These are phyloP conservation scores for Solanum chacoense DNA, from an alignment of 305 asterid species.

Conservation along the genomic window DNA sequence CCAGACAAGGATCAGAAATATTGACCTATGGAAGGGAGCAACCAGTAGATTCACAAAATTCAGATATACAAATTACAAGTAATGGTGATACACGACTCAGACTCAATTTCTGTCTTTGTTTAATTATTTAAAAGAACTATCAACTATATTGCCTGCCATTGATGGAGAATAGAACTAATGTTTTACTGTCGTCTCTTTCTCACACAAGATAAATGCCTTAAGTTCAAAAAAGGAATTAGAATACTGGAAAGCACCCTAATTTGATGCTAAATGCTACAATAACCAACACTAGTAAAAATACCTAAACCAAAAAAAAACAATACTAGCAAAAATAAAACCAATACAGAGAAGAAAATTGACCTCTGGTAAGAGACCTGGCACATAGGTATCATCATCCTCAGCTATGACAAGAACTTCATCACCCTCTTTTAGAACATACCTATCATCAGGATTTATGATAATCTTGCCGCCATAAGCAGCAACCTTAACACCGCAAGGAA, in stretches of 20 bases:
- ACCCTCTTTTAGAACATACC: slow-evolving; percentile 70
- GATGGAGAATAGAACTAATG: not conserved
- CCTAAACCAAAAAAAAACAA: not conserved
- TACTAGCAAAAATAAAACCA: not conserved
- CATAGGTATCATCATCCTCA: slow-evolving; percentile 97
- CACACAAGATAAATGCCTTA: not conserved
- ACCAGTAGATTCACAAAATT: not conserved
- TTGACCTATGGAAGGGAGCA: not conserved
- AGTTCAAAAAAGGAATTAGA: not conserved
- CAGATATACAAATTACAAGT: not conserved
- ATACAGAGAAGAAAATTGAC: slow-evolving; percentile 27
- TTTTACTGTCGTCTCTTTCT: not conserved
- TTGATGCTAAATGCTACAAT: not conserved
- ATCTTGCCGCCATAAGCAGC: slow-evolving; percentile 81
- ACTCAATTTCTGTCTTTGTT: not conserved
- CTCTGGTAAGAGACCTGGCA: slow-evolving; percentile 85
- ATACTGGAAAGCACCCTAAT: not conserved
- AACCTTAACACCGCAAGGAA: slow-evolving; percentile 93
- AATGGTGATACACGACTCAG: not conserved
- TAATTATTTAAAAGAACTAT: not conserved
- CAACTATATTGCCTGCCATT: not conserved
- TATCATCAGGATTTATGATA: slow-evolving; percentile 82
- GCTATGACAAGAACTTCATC: slow-evolving; percentile 97
- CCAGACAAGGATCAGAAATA: not conserved
- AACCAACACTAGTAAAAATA: not conserved